Conservation (phyloP, 176 grass and related monocot genomes). For the Saccharum officinarum region DNA sequence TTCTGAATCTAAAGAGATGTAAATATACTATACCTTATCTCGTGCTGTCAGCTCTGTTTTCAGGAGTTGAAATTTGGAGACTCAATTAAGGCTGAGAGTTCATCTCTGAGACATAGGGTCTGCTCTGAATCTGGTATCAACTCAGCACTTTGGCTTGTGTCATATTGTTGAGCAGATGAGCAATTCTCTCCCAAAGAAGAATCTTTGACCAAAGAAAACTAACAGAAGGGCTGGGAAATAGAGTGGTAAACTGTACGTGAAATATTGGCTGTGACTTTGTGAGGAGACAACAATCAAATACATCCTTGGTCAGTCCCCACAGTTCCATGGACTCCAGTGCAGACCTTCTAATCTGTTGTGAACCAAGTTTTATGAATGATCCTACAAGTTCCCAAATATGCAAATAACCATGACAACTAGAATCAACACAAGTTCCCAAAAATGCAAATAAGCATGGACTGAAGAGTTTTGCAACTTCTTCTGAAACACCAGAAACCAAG, state of each 20-base stretch:
- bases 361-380: slow-evolving; percentile 66
- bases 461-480: slow-evolving; percentile 61
- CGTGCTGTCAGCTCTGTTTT: slow-evolving; percentile 62
- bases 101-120: slow-evolving; percentile 60
- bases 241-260: slow-evolving; percentile 72
- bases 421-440: slow-evolving; percentile 54
- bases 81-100: slow-evolving; percentile 64
- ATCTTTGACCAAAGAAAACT: slow-evolving; percentile 64
- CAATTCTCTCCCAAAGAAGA: slow-evolving; percentile 29
- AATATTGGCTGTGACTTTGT: slow-evolving; percentile 42
- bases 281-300: slow-evolving; percentile 82
- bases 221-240: slow-evolving; percentile 58
- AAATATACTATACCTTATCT: slow-evolving; percentile 57
- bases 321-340: slow-evolving; percentile 83
- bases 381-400: not conserved
- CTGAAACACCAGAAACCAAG: slow-evolving; percentile 68
- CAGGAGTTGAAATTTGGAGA: slow-evolving; percentile 57
- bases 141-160: slow-evolving; percentile 23
- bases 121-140: slow-evolving; percentile 53
- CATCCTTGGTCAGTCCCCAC: slow-evolving; percentile 73
- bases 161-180: slow-evolving; percentile 36
- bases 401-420: too few species aligned
- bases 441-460: slow-evolving; percentile 53
- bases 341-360: slow-evolving; percentile 61
- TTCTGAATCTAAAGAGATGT: not conserved